Conservation (phyloP, 345 rosid genomes). For the Populus euphratica region DNA sequence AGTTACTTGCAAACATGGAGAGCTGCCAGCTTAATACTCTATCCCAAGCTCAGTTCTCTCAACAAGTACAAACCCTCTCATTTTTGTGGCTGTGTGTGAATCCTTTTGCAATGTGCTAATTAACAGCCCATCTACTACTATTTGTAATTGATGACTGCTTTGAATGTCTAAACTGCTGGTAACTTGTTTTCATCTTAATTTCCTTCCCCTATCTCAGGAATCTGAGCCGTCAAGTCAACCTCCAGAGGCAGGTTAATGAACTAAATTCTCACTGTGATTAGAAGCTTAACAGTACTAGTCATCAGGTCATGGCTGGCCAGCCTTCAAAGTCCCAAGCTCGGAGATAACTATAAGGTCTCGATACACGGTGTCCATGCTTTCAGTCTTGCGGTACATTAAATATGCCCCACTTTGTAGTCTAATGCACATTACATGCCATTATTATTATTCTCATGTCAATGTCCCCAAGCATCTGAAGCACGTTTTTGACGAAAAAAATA, state of each 20-base stretch:
- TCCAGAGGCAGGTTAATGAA: conserved; percentile 10
- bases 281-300: too few relatives aligned
- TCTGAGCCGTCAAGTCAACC: conserved; percentile 12
- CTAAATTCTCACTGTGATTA: background rate
- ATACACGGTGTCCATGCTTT: background rate
- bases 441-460: too few relatives aligned
- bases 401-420: background rate
- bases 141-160: background rate
- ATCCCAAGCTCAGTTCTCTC: conserved; percentile 25
- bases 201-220: conserved; percentile 6
- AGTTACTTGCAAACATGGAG: conserved; percentile 63
- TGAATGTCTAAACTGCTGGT: background rate
- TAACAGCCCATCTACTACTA: background rate
- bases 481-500: background rate
- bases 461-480: background rate
- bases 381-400: too few relatives aligned
- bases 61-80: conserved; percentile 15
- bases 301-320: too few relatives aligned
- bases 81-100: background rate
- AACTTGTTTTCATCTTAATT: conserved; percentile 1
- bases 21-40: conserved; percentile 50
- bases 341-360: background rate
- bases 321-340: too few relatives aligned
- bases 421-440: background rate
- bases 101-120: background rate